A percentile compares a stretch with the other conserved stretches of the same genome.
Evolutionary conservation across 208 protist species (phyloP).

Genomic region (Phytomonas francai): DNA sequence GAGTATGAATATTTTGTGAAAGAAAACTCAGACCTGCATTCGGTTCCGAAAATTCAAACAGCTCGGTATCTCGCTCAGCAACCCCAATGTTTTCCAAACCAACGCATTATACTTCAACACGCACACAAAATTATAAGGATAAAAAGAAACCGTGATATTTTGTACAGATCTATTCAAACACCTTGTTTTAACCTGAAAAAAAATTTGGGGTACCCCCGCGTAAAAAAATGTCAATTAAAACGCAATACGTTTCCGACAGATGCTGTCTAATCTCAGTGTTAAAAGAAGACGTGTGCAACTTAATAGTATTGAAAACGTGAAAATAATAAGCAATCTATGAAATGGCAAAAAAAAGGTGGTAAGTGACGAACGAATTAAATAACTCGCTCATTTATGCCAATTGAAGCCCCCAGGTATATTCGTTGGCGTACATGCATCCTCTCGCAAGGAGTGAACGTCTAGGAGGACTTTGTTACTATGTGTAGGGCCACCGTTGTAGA

Average conservation of each 20-base stretch:
- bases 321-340: not conserved
- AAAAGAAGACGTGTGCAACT: not conserved
- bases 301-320: not conserved
- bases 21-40: not conserved
- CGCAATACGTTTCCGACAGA: not conserved
- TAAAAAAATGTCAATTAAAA: not conserved
- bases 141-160: not conserved
- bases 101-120: not conserved
- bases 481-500: not conserved
- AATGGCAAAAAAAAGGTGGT: not conserved
- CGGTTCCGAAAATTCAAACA: not conserved
- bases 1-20: not conserved
- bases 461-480: not conserved
- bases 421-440: constrained; percentile 29
- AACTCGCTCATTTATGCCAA: not conserved
- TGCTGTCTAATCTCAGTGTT: not conserved
- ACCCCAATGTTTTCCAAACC: not conserved
- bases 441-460: constrained; percentile 4
- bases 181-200: not conserved
- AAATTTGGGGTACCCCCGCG: not conserved
- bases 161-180: not conserved
- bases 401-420: not conserved
- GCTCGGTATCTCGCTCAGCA: not conserved
- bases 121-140: not conserved
- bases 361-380: not conserved